Percentiles rank a stretch among this genome's conserved stretches.
Evolutionary conservation across 2,329 filamentous ascomycete genomes (phyloP).

Genomic region (Aspergillus intermedius): DNA sequence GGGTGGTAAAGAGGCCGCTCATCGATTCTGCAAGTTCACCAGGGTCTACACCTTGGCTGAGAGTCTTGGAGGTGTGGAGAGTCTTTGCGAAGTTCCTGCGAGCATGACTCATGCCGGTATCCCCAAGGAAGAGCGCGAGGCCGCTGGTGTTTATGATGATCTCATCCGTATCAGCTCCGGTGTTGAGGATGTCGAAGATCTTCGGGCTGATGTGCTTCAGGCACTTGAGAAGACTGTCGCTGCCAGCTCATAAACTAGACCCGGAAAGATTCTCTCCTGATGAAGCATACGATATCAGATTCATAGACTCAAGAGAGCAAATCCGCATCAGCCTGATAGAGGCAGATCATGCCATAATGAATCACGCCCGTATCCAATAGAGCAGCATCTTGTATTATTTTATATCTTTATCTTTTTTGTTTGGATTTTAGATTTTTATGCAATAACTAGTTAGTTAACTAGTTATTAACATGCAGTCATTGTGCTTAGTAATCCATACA

Average conservation of each 20-base stretch:
- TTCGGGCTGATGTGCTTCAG: conserved; percentile 73
- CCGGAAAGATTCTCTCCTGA: conserved; percentile 3
- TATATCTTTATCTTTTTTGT: conserved; percentile 1
- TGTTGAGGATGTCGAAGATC: conserved; percentile 81
- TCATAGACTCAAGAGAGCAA: conserved; percentile 24
- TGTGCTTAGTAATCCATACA: conserved; percentile 1
- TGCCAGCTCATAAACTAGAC: conserved; percentile 32
- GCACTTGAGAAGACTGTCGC: conserved; percentile 72
- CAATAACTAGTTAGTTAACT: too few relatives aligned
- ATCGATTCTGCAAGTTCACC: conserved; percentile 85
- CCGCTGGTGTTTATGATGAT: conserved; percentile 90
- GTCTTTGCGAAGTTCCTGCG: conserved; percentile 81
- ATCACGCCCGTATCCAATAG: background rate
- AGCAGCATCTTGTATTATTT: background rate
- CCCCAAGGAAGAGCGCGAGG: conserved; percentile 80
- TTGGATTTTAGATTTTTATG: background rate
- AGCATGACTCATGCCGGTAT: conserved; percentile 98
- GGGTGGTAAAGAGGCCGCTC: conserved; percentile 77
- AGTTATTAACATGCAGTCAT: too few relatives aligned
- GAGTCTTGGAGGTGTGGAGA: conserved; percentile 86
- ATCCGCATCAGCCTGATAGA: too few relatives aligned
- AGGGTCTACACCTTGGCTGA: conserved; percentile 91
- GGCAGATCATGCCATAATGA: too few relatives aligned
- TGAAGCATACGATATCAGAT: conserved; percentile 17
- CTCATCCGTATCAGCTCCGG: conserved; percentile 89